Base-by-base conservation (phyloP, 441 rosid species). In the Oxalis stricta region DNA sequence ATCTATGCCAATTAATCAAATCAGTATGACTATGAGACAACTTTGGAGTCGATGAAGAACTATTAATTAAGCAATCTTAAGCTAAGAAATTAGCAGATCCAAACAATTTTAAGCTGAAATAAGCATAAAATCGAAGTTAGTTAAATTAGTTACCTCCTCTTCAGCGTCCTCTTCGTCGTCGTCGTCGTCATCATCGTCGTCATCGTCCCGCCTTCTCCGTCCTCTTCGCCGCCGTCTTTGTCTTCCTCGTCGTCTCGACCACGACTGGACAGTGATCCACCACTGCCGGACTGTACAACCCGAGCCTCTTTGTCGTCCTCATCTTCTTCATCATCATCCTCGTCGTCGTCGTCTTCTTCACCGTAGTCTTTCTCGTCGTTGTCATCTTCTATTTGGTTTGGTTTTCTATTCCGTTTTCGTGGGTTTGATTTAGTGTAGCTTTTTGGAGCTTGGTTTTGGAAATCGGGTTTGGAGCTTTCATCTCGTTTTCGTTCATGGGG, bases 331-430 rank as follows among this genome's bases (percentile, higher is more conserved):
- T 51, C 76, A 0, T 59, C 66, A 0, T 33, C 73, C 10, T 59
- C 69, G 0, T 56, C 71, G 2, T 55, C 74, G 3, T 41, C 73
- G 0, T 60, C 64, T 0, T 52, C 63, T 3, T 41, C 63, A 0
- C 50, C 68, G 0, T 34, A 61, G 0, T 64, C 81, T 0, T 69
- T 84, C 2, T 73, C 84, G 2, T 73, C 84, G 10, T 80, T 80
- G 3, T 77, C 80, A 2, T 58, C 64, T 7, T 58, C 63, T 5
- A 28, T n/a, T n/a, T n/a, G n/a, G n/a, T n/a, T n/a, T n/a, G n/a
- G n/a, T n/a, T n/a, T n/a, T n/a, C n/a, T n/a, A n/a, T n/a, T n/a
- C n/a, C n/a, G n/a, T n/a, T n/a, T n/a, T n/a, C n/a, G n/a, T n/a
- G n/a, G n/a, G n/a, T n/a, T n/a, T n/a, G n/a, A n/a, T n/a, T n/a